Base-by-base conservation (phyloP, 768 basidiomycete genomes). In the Mycena indigotica region DNA sequence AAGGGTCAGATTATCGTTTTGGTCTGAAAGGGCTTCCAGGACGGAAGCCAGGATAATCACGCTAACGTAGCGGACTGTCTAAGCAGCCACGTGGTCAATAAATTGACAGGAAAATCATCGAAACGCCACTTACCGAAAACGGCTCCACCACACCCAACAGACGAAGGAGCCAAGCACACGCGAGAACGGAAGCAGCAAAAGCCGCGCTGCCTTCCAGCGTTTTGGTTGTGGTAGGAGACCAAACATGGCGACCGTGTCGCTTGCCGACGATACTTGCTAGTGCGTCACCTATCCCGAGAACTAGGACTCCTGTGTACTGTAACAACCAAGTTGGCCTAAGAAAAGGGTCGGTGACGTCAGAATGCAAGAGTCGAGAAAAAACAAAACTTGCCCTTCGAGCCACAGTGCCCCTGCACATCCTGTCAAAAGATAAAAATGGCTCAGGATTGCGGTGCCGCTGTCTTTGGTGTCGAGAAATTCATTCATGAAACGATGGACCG, bases 381-480 rank as follows among this genome's bases (percentile, higher is more conserved):
- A n/a, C n/a, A n/a, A 28, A 44, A 80, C 89, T 67, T 68, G 92
- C 87, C 93, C 91, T 76, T 98, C 97, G 49, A 99, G 82, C 97
- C 97, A 99, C 21, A 98, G 70, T 16, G 91, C 88, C 6, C 91
- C 88, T 5, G 97, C 95, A 71, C 96, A 98, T 2, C 97, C 97
- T 0, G 93, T 95, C 52, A 99, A 77, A 44, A 99, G 77, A 75
- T 98, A 99, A 69, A 99, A 99, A 74, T 99, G 97, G 67, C 94
- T 95, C 64, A 99, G 73, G 65, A 99, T 95, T 25, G 95, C 97
- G 12, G 95, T 96, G 3, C 97, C 97, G 50, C 87, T 83, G 72
- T 99, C 97, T 74, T 93, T 92, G 65, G 88, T 82, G 74, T 99
- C 97, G 70, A 98, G 77, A 69, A 99, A 99, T 70, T 99, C 97